Conservation (phyloP, 257 asterid genomes). For the Linderniella brevidens region DNA sequence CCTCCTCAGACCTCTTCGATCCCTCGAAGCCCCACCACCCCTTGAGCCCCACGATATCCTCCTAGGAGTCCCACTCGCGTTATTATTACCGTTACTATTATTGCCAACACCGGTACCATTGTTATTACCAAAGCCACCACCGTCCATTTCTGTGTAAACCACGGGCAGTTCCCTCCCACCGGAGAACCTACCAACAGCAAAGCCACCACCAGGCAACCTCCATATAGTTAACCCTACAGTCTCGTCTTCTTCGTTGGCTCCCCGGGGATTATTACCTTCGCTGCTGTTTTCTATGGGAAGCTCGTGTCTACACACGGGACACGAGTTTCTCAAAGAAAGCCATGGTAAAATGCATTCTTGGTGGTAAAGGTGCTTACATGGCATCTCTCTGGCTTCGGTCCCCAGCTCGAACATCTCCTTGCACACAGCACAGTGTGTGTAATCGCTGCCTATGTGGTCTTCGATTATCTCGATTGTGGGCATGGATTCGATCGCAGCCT, state of each 20-base stretch:
- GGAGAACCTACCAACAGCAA: slow-evolving; percentile 76
- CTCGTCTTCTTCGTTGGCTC: slow-evolving; percentile 30
- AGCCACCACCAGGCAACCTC: slow-evolving; percentile 90
- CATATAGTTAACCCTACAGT: slow-evolving; percentile 72
- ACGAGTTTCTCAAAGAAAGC: slow-evolving; percentile 61
- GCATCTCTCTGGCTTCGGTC: slow-evolving; percentile 62
- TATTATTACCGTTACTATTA: too few species aligned
- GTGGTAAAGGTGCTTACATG: slow-evolving; percentile 78
- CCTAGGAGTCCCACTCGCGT: slow-evolving; percentile 39
- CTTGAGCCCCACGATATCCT: slow-evolving; percentile 67
- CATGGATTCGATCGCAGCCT: slow-evolving; percentile 61
- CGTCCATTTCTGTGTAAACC: slow-evolving; percentile 85
- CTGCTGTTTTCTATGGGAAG: slow-evolving; percentile 32
- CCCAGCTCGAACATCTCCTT: slow-evolving; percentile 70
- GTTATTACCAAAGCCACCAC: slow-evolving; percentile 45
- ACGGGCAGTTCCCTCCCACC: slow-evolving; percentile 82
- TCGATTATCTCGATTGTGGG: slow-evolving; percentile 42
- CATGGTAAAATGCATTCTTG: slow-evolving; percentile 75
- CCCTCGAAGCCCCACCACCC: slow-evolving; percentile 27
- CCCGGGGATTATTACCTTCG: slow-evolving; percentile 5
- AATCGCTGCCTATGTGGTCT: slow-evolving; percentile 27
- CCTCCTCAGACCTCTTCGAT: slow-evolving; percentile 49
- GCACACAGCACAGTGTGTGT: slow-evolving; percentile 60
- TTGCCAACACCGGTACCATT: not conserved
- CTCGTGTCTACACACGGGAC: slow-evolving; percentile 80